Base-by-base conservation (phyloP, 768 basidiomycete genomes). In the Boletus tomentosulus region DNA sequence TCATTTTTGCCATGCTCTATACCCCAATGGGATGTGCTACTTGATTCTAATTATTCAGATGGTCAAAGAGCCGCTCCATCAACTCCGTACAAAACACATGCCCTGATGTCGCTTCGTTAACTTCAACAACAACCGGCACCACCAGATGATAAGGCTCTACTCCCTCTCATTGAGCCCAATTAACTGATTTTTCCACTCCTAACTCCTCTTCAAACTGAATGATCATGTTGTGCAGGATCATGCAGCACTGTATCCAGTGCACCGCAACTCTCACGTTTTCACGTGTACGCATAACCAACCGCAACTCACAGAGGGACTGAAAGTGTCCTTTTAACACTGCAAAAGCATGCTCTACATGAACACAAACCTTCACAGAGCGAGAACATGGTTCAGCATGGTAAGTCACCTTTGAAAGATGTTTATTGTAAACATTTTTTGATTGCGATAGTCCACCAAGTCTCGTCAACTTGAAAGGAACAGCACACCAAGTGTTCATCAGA, bases 281-380 rank as follows among this genome's bases (percentile, higher is more conserved):
- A 1, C 19, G 24, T 6, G 35, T 39, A 0, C 5, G 4, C 10
- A 62, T 56, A 0, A 1, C 5, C 1, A 56, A 3, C 11, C 4
- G 11, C 7, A 61, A 46, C 7, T 59, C 43, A 0, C 10, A 2
- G 2, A 57, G 39, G 0, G 57, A 63, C n/a, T 59, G 50, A 22
- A 61, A 62, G 3, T 31, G 16, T 2, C 49, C 56, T 12, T 60
- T 56, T 1, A 58, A 42, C 0, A n/a, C 48, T 1, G n/a, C 53
- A 50, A 58, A 61, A 1, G 44, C 41, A 45, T 62, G 50, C 12
- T 62, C 38, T 1, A 57, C 24, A 41, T n/a, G 30, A 0, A 59
- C 4, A 0, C 16, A 1, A 12, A 61, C 48, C 57, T 48, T 10
- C 2, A 31, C n/a, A n/a, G n/a, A n/a, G n/a, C n/a, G n/a, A 31